Evolutionary conservation across 2,329 filamentous ascomycete species (phyloP).

Genomic region (Alternaria conjuncta): DNA sequence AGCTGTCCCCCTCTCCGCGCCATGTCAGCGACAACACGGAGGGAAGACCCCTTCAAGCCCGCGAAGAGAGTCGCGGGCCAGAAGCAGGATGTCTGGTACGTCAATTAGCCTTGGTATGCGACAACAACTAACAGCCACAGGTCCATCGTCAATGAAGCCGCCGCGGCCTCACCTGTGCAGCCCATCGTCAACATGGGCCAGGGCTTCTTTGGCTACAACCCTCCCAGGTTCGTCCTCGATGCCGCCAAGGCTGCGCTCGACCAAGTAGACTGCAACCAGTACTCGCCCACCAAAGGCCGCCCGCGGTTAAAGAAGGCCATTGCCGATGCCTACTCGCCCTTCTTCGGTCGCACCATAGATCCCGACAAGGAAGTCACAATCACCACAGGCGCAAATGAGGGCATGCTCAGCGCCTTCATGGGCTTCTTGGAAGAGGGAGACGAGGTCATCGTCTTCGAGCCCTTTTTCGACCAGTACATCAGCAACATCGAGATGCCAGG

Average conservation of each 20-base stretch:
- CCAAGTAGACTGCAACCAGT: conserved; percentile 96
- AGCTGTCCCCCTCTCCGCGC: conserved; percentile 31
- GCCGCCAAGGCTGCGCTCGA: conserved; percentile 91
- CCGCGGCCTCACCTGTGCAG: conserved; percentile 67
- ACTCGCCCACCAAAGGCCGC: conserved; percentile 92
- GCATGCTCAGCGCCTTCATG: conserved; percentile 97
- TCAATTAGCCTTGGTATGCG: too few species aligned
- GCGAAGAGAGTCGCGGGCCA: conserved; percentile 61
- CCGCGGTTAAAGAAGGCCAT: conserved; percentile 92
- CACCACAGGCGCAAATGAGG: conserved; percentile 89
- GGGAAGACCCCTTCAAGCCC: conserved; percentile 58
- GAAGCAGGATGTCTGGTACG: conserved; percentile 65
- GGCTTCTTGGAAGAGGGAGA: conserved; percentile 93
- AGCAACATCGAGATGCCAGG: conserved; percentile 99
- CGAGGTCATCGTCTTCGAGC: conserved; percentile 97
- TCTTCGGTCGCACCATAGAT: conserved; percentile 81
- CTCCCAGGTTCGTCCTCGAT: conserved; percentile 85
- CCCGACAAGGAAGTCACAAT: conserved; percentile 94
- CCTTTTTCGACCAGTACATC: conserved; percentile 99
- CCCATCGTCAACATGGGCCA: conserved; percentile 75
- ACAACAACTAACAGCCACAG: too few species aligned
- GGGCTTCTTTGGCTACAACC: conserved; percentile 91
- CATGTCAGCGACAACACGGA: conserved; percentile 45
- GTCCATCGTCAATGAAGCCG: conserved; percentile 73
- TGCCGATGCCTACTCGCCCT: conserved; percentile 87